phyloP scores from a whole-genome alignment of 805 yeast species.

The Pichia eremophila region DNA sequence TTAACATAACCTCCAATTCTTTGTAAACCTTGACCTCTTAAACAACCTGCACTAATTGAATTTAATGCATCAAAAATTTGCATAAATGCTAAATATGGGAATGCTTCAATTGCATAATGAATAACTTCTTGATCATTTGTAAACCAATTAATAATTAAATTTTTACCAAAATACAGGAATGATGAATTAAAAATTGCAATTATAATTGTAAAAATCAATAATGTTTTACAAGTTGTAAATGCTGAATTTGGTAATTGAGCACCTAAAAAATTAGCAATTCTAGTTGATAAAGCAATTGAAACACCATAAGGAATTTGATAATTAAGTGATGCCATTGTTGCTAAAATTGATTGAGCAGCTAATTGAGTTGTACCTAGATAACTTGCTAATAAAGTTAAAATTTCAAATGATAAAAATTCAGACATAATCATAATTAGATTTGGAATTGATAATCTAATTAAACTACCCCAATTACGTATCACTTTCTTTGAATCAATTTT shows the following conservation, averaged over 20 bases:
- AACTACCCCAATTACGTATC: slow-evolving; percentile 50
- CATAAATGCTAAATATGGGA: slow-evolving; percentile 25
- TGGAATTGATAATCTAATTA: slow-evolving; percentile 59
- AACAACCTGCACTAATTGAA: slow-evolving; percentile 42
- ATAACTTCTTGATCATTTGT: slow-evolving; percentile 24
- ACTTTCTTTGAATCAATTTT: slow-evolving; percentile 27
- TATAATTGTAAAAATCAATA: slow-evolving; percentile 17
- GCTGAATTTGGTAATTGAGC: slow-evolving; percentile 33
- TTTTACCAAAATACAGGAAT: slow-evolving; percentile 19
- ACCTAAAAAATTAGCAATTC: slow-evolving; percentile 71
- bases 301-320: slow-evolving; percentile 73
- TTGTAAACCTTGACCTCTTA: slow-evolving; percentile 52
- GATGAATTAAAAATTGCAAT: slow-evolving; percentile 20
- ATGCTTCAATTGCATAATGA: slow-evolving; percentile 16
- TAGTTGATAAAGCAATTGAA: slow-evolving; percentile 65
- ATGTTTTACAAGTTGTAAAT: slow-evolving; percentile 18
- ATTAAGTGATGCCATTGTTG: slow-evolving; percentile 57
- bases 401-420: slow-evolving; percentile 73
- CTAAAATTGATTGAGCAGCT: slow-evolving; percentile 67
- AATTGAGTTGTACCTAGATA: slow-evolving; percentile 51
- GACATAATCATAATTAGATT: slow-evolving; percentile 71
- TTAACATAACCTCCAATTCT: slow-evolving; percentile 46
- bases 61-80: slow-evolving; percentile 43
- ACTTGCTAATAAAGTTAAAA: slow-evolving; percentile 60
- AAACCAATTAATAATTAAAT: slow-evolving; percentile 22